Evolutionary conservation across 2,329 filamentous ascomycete genomes (phyloP).

Genomic region (Fusarium algeriense): DNA sequence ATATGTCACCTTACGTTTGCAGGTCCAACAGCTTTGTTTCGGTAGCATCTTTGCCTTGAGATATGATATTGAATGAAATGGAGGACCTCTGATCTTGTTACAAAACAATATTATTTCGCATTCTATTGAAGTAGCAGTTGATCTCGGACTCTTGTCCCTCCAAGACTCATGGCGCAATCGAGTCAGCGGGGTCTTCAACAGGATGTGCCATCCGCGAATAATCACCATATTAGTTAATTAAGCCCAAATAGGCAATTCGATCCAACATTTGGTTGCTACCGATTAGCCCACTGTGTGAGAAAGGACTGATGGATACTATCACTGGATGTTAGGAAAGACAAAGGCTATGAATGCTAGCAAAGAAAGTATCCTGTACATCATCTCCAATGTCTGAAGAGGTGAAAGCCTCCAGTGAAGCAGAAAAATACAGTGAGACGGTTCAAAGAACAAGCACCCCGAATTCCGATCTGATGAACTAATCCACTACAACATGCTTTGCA

Average conservation of each 20-base stretch:
- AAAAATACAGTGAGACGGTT: too few species aligned
- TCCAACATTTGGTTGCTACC: fast-evolving
- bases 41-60: neutral
- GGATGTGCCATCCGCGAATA: neutral
- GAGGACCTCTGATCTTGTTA: neutral
- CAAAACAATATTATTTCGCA: too few species aligned
- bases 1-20: neutral
- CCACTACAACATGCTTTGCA: neutral
- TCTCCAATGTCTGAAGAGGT: fast-evolving
- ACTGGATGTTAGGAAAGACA: neutral
- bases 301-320: too few species aligned
- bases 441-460: fast-evolving
- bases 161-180: neutral
- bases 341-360: neutral
- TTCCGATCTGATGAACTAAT: neutral
- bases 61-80: too few species aligned
- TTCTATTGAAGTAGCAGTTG: too few species aligned
- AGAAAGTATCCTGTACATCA: neutral
- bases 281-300: too few species aligned
- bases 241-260: neutral
- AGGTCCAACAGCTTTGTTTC: conserved; percentile 1
- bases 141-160: neutral
- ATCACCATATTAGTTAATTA: neutral
- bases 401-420: fast-evolving
- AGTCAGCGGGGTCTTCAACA: neutral